Percentiles rank a stretch among this genome's conserved stretches.
Evolutionary conservation across 106 monocot species (phyloP).

Genomic region (Platanthera guangdongensis): DNA sequence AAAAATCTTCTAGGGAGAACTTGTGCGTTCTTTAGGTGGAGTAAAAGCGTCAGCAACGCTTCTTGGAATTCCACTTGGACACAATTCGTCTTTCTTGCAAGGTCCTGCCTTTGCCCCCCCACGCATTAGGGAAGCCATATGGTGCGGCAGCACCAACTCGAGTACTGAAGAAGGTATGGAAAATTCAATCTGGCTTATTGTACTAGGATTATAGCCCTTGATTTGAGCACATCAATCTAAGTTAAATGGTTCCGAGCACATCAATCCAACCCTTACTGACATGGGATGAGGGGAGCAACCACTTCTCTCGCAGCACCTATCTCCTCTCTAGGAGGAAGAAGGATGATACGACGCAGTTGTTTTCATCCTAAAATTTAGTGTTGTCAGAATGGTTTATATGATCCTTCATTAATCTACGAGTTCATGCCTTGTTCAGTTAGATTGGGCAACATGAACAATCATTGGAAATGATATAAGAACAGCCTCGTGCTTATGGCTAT

Average conservation of each 20-base stretch:
- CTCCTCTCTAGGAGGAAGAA: too few relatives aligned
- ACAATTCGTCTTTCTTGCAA: conserved; percentile 96
- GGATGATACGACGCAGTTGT: too few relatives aligned
- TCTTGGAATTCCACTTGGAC: conserved; percentile 89
- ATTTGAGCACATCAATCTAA: not conserved
- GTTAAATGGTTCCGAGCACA: too few relatives aligned
- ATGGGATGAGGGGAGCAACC: too few relatives aligned
- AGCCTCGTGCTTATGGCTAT: not conserved
- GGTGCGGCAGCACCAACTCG: conserved; percentile 98
- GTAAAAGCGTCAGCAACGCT: conserved; percentile 77
- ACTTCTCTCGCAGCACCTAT: too few relatives aligned
- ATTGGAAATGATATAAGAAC: not conserved
- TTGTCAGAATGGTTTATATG: too few relatives aligned
- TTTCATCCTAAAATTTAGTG: too few relatives aligned
- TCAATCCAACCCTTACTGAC: too few relatives aligned
- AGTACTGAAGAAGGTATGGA: conserved; percentile 82
- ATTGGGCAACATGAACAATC: not conserved
- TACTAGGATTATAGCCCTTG: not conserved
- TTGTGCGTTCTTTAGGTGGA: conserved; percentile 74
- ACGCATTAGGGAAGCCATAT: conserved; percentile 93
- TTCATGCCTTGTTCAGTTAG: too few relatives aligned
- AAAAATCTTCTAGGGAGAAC: conserved; percentile 51
- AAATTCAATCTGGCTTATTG: not conserved
- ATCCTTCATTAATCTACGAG: too few relatives aligned
- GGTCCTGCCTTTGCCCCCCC: conserved; percentile 99